These are phyloP conservation scores for Prunus fruticosa DNA, from an alignment of 306 rosid species.

Conservation along the genomic window DNA sequence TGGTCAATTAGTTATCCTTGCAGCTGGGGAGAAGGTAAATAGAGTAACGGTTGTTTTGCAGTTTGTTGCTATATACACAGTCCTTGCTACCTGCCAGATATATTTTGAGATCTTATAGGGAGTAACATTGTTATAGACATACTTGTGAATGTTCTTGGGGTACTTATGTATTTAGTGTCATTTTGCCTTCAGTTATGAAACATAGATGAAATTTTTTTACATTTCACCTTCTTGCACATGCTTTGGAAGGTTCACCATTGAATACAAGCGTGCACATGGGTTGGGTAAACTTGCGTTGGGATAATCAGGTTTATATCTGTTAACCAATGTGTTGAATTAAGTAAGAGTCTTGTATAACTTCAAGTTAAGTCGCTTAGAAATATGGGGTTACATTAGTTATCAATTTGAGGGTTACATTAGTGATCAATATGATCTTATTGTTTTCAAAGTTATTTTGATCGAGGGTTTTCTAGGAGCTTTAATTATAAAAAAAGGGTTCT, in stretches of 20 bases:
- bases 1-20: conserved; percentile 83
- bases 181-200: not conserved
- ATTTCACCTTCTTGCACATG: not conserved
- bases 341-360: no score
- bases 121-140: not conserved
- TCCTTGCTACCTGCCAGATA: not conserved
- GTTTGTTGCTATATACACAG: not conserved
- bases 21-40: conserved; percentile 78
- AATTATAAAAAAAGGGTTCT: not conserved
- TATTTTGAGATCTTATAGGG: not conserved
- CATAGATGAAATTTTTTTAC: not conserved
- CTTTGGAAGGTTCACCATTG: not conserved
- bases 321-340: no score
- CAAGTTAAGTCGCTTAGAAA: no score
- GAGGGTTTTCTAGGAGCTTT: no score
- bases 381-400: no score
- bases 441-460: not conserved
- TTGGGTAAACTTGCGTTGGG: no score
- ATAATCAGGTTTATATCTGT: no score
- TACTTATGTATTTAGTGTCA: not conserved
- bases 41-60: not conserved
- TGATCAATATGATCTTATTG: not conserved
- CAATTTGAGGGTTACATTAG: no score
- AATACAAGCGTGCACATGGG: not conserved
- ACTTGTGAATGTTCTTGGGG: not conserved